Base-by-base conservation (phyloP, 495 filamentous ascomycete genomes). In the Aspergillus cavernicola region DNA sequence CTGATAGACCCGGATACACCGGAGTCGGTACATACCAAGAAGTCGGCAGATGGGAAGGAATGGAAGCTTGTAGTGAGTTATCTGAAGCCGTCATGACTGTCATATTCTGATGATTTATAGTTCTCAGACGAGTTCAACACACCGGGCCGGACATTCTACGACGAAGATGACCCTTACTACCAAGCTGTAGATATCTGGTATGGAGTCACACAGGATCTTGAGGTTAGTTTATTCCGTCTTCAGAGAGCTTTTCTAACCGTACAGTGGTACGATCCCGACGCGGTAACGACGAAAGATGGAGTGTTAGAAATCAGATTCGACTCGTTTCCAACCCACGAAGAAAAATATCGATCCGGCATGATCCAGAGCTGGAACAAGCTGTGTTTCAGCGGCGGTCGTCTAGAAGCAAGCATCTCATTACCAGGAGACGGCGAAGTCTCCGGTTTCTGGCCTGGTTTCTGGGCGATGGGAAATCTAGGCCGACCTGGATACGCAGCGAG, bases 211-310 rank as follows among this genome's bases (percentile, higher is more conserved):
- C 73, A 82, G 59, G 87, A 91, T 74, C 65, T 89, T 33, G 86
- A 90, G 74, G 80, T 82, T 44, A 48, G 56, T 58, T 18, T 8
- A 15, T 9, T 41, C 12, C 9, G 12, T 8, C 20, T 8, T 29
- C 13, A n/a, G 2, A 6, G 22, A 26, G 2, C 12, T 45, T 18
- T 15, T 3, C 33, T 50, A 50, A 50, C 22, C 24, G 5, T 12
- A n/a, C 53, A 83, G 80, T 90, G 87, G 87, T 90, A 91, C 57
- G 87, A 90, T 62, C 87, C 87, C 2, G 87, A 91, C 66, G 86
- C 87, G 6, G 73, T 84, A 9, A 83, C 81, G 4, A 90, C 87
- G 8, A 75, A 70, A 33, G 80, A 85, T 57, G 87, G 87, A 19
- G 78, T 78, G 9, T 73, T 91, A 19, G 81, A 85, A 58, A 69